Percentiles rank a stretch among this genome's conserved stretches.
phyloP scores from a whole-genome alignment of 352 stramenopile genomes.

The Thalassiosira mediterranea region DNA sequence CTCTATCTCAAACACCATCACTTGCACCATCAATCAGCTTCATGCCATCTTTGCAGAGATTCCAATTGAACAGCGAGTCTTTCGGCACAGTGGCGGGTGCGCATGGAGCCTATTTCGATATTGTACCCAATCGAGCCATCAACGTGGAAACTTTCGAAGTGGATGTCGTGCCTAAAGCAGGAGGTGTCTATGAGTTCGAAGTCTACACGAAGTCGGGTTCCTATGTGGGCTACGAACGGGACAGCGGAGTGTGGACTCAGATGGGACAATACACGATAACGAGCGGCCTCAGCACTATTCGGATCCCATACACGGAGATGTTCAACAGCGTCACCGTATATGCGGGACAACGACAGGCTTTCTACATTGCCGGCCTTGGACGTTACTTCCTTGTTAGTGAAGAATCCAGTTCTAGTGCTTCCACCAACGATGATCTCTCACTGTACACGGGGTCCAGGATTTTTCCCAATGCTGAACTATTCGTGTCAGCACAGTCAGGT shows the following conservation, averaged over 20 bases:
- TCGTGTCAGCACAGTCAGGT: not conserved
- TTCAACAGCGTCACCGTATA: conserved; percentile 25
- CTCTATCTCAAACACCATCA: conserved; percentile 3
- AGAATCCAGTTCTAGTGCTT: conserved; percentile 4
- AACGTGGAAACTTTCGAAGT: conserved; percentile 29
- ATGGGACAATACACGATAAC: conserved; percentile 2
- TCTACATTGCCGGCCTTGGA: conserved; percentile 29
- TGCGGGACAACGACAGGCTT: conserved; percentile 22
- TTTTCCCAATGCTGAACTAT: conserved; percentile 8
- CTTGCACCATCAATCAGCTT: conserved; percentile 6
- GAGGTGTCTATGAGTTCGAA: conserved; percentile 10
- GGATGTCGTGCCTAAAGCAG: not conserved
- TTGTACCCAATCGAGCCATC: conserved; percentile 16
- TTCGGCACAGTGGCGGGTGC: not conserved
- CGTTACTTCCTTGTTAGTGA: conserved; percentile 20
- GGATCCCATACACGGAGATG: conserved; percentile 16
- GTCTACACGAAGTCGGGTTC: conserved; percentile 25
- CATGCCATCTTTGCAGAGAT: conserved; percentile 8
- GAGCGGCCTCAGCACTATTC: conserved; percentile 1
- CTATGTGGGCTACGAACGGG: not conserved
- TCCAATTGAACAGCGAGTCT: not conserved
- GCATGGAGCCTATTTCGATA: conserved; percentile 33
- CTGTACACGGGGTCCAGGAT: conserved; percentile 22
- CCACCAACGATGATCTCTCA: conserved; percentile 17
- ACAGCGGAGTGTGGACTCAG: conserved; percentile 14